These are phyloP conservation scores for Pluteus cervinus DNA, from an alignment of 768 basidiomycete species.

Conservation along the genomic window DNA sequence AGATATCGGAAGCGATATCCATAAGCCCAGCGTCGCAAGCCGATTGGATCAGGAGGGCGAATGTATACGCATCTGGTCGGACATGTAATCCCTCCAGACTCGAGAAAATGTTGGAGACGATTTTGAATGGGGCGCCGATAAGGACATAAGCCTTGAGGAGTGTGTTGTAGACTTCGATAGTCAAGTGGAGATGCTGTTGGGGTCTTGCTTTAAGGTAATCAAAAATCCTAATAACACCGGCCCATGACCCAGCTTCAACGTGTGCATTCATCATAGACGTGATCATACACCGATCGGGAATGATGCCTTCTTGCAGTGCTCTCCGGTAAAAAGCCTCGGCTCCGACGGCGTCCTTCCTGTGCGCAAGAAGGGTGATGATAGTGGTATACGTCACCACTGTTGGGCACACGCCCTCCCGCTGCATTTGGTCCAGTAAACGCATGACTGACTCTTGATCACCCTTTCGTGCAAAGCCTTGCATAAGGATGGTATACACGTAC, in stretches of 20 bases:
- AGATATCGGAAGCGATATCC: slow-evolving; percentile 58
- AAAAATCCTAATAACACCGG: slow-evolving; percentile 64
- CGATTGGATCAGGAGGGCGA: slow-evolving; percentile 71
- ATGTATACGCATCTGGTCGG: slow-evolving; percentile 58
- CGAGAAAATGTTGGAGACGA: slow-evolving; percentile 58
- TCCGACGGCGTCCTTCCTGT: slow-evolving; percentile 51
- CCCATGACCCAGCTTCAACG: slow-evolving; percentile 77
- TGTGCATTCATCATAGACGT: slow-evolving; percentile 77
- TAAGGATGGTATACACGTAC: slow-evolving; percentile 52
- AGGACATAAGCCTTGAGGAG: slow-evolving; percentile 81
- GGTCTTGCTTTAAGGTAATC: slow-evolving; percentile 44
- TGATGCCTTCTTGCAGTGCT: slow-evolving; percentile 55
- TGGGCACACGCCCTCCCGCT: slow-evolving; percentile 36
- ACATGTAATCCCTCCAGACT: slow-evolving; percentile 40
- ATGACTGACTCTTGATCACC: slow-evolving; percentile 51
- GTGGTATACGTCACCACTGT: slow-evolving; percentile 55
- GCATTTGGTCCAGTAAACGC: slow-evolving; percentile 57
- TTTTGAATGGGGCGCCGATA: slow-evolving; percentile 67
- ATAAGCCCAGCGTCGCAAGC: slow-evolving; percentile 71
- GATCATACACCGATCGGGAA: slow-evolving; percentile 61
- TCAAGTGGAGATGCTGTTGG: slow-evolving; percentile 28
- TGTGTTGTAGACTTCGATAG: slow-evolving; percentile 66
- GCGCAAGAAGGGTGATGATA: slow-evolving; percentile 61
- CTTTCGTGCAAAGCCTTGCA: slow-evolving; percentile 47
- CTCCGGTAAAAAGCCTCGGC: slow-evolving; percentile 64